Base-by-base conservation (phyloP, 176 grass and related monocot species). In the Luzula sylvatica region DNA sequence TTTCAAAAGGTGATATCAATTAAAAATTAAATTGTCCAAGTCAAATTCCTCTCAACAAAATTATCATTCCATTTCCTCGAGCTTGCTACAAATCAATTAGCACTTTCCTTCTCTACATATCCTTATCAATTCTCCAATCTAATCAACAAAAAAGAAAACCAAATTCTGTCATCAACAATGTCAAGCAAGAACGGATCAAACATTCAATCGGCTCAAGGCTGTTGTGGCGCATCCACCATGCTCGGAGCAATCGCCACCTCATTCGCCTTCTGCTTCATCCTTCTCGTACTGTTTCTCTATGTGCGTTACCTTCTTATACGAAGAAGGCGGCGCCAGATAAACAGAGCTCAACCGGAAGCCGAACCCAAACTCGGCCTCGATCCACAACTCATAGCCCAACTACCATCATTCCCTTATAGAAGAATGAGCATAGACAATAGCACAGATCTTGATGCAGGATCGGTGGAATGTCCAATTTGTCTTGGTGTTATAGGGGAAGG, bases 401-500 rank as follows among this genome's bases (percentile, higher is more conserved):
- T 92, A n/a, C 76, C 86, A 7, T 63, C 65, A 8, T 92, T 81
- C 44, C 67, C 69, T 5, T 81, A 75, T 58, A 15, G 3, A 2
- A 46, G 55, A 14, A 25, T 4, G 5, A 20, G 1, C 5, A 8
- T 9, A 3, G 63, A 1, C 13, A 26, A 8, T 14, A 38, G 6
- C 25, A 13, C 8, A 16, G 69, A 39, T 8, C 20, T 65, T 16
- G 30, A 61, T 0, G 65, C 41, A 2, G 7, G 4, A 2, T 14
- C 46, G 21, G 65, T 20, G 8, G 87, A 87, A 64, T 94, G 87
- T 50, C 51, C 63, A 12, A 73, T 94, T 7, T 94, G 87, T 60
- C 71, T 94, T 41, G 46, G 23, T 38, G 26, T 6, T 11, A 51
- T 94, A 16, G 75, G 76, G 12, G 87, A 83, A 23, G 82, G 67